These are phyloP conservation scores for Phytophthora crassamura DNA, from an alignment of 352 stramenopile genomes.

Conservation along the genomic window DNA sequence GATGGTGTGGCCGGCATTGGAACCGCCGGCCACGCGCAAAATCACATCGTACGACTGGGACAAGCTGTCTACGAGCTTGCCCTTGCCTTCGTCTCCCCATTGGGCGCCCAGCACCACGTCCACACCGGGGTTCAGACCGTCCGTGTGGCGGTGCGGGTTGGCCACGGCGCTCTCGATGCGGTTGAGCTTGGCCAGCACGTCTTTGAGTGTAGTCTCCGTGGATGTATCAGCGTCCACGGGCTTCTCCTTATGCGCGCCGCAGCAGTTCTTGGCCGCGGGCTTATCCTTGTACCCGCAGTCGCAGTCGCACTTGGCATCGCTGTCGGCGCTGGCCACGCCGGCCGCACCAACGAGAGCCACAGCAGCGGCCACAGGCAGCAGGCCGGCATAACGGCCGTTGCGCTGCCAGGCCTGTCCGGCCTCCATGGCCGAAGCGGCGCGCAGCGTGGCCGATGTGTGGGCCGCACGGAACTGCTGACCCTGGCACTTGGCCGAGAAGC, in stretches of 20 bases:
- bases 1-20: conserved; percentile 99
- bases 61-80: conserved; percentile 97
- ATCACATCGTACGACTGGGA: conserved; percentile 97
- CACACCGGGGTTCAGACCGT: conserved; percentile 73
- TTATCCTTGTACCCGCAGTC: conserved; percentile 40
- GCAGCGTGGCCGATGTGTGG: conserved; percentile 46
- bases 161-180: conserved; percentile 87
- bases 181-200: conserved; percentile 88
- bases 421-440: conserved; percentile 52
- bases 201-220: conserved; percentile 78
- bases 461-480: conserved; percentile 36
- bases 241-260: too few species aligned
- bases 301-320: too few species aligned
- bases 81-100: conserved; percentile 99
- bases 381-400: conserved; percentile 16
- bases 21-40: conserved; percentile 96
- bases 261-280: conserved; percentile 25
- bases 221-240: conserved; percentile 55
- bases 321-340: conserved; percentile 31
- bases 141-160: conserved; percentile 78
- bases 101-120: conserved; percentile 97
- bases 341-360: conserved; percentile 41
- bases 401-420: conserved; percentile 40
- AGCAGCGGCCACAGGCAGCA: conserved; percentile 34
- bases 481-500: conserved; percentile 44